Evolutionary conservation across 805 yeast species (phyloP), one percentile per base, ranked within the genome.

Genomic region (Cyberlindnera mrakii): DNA sequence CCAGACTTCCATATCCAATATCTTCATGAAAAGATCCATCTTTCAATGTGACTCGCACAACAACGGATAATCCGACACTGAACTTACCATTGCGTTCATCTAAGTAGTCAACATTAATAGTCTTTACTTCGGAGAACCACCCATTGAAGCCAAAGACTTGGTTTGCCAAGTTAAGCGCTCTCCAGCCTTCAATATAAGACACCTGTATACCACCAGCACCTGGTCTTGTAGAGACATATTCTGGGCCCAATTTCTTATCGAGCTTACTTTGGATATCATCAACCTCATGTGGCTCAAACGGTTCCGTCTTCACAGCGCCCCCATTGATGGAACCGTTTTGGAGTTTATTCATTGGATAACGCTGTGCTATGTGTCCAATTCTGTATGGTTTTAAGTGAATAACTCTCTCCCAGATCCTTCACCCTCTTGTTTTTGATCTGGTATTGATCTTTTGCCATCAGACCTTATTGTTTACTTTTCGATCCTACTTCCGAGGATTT

Each of bases 11-110:
- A 58, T 85, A 85, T 0, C 95, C 95, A 35, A 85, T 76, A 63
- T 85, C 95, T 55, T 85, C 95, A 54, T 84, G 85, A 53, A 65
- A 84, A 0, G 91, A 76, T 0, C 95, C 95, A 57, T 83, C 88
- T 49, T 75, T 77, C 40, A 85, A 66, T 0, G 87, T 77, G 5
- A 85, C 84, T 23, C 95, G 66, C 2, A 85, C 87, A n/a, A 68
- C 76, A 7, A 82, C 83, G 1, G 88, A 80, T 10, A 85, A 65
- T 1, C 93, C 93, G 59, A 85, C 67, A 20, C 78, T 73, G 47
- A 68, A 75, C 37, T 75, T 68, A 6, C 80, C 80, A 32, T 75
- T 75, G 33, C 71, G 71, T 30, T 77, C 78, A 54, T 85, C 95
- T 37, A 83, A 66, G 52, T 74, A 85, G 58, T 85, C 95, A 15